A percentile compares a stretch with the other conserved stretches of the same genome.
phyloP scores from a whole-genome alignment of 371 early-diverging fungal genomes.

The Apophysomyces elegans region DNA sequence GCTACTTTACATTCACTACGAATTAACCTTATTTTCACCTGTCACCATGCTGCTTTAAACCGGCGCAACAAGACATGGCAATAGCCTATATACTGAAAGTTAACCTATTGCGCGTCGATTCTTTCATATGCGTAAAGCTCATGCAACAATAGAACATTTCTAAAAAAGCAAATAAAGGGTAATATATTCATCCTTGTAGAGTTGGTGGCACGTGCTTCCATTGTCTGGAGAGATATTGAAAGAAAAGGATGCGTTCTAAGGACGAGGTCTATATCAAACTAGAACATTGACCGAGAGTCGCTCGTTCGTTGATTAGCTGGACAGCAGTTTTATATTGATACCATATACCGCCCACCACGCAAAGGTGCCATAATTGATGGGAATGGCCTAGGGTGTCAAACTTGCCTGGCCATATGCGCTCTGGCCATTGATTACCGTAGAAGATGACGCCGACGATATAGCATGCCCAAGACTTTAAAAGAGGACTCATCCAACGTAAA shows the following conservation, averaged over 20 bases:
- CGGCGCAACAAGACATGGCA: no score
- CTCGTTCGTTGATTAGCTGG: neutral
- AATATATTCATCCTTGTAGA: no score
- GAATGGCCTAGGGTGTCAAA: conserved; percentile 79
- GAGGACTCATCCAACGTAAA: conserved; percentile 43
- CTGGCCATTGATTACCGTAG: conserved; percentile 77
- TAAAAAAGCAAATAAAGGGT: neutral
- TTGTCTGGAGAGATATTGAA: no score
- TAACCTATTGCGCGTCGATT: no score
- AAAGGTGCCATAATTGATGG: conserved; percentile 83
- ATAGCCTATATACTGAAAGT: no score
- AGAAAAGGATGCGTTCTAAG: no score
- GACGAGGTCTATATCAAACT: neutral
- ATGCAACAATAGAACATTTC: neutral
- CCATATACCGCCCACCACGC: conserved; percentile 72
- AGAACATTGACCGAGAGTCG: neutral
- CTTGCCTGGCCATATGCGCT: conserved; percentile 72
- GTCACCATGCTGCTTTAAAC: no score
- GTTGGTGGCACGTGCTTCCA: no score
- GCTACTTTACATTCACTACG: no score
- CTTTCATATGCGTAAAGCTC: no score
- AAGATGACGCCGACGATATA: conserved; percentile 50
- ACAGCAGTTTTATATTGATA: conserved; percentile 66
- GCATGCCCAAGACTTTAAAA: conserved; percentile 44
- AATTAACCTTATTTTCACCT: no score